Conservation (phyloP, 2,329 filamentous ascomycete genomes). For the Pseudogymnoascus sp. region DNA sequence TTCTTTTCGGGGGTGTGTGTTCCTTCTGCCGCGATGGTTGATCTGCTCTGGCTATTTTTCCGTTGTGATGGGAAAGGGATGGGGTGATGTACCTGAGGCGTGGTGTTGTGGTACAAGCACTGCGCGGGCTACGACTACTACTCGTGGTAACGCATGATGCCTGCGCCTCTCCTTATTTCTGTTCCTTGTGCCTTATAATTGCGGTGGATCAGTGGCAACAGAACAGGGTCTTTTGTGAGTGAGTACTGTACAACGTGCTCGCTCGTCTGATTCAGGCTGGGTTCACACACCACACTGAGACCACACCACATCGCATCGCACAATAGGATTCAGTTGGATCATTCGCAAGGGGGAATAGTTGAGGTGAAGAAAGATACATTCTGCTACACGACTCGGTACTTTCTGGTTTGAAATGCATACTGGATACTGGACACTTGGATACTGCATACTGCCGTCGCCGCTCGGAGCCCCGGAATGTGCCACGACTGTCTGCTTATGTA, state of each 20-base stretch:
- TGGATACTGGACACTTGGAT: neutral
- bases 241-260: neutral
- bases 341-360: neutral
- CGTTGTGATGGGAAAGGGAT: neutral
- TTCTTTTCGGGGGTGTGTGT: neutral
- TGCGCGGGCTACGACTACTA: neutral
- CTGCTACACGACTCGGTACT: neutral
- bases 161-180: constrained; percentile 1
- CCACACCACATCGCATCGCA: neutral
- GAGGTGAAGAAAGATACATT: neutral
- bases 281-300: neutral
- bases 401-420: neutral
- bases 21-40: neutral
- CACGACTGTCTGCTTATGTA: neutral
- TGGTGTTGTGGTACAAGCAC: neutral
- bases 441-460: neutral
- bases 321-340: neutral
- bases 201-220: neutral
- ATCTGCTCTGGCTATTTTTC: neutral
- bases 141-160: neutral
- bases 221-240: neutral
- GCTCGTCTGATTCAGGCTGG: neutral
- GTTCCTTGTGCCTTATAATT: neutral
- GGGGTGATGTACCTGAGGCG: neutral
- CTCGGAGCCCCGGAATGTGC: neutral